phyloP scores from a whole-genome alignment of 192 early-diverging fungal species.

The Entophlyctis luteolus region DNA sequence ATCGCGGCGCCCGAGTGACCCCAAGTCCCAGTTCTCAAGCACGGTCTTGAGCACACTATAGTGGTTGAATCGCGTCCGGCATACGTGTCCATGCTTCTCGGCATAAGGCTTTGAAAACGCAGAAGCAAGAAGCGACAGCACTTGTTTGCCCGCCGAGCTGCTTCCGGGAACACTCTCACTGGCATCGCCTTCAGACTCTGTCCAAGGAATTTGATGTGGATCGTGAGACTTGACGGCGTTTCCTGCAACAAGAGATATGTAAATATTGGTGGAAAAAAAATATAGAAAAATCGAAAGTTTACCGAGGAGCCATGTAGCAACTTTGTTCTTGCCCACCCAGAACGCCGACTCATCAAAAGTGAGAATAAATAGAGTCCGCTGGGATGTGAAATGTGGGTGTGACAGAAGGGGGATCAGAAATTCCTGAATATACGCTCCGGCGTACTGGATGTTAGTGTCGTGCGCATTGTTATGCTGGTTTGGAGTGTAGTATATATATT shows the following conservation, averaged over 20 bases:
- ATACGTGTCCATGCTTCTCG: constrained; percentile 27
- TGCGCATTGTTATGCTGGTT: constrained; percentile 50
- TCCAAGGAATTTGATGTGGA: constrained; percentile 8
- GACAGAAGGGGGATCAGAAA: constrained; percentile 11
- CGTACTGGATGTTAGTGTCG: constrained; percentile 19
- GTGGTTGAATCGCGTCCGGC: constrained; percentile 61
- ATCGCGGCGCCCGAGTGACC: constrained; percentile 54
- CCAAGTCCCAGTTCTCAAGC: constrained; percentile 61
- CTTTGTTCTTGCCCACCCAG: constrained; percentile 22
- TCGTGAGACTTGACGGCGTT: neutral
- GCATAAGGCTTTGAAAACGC: neutral
- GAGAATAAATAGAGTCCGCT: constrained; percentile 30
- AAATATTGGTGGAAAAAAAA: too few species aligned
- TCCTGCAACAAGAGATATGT: too few species aligned
- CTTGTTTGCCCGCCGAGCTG: neutral
- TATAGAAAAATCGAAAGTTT: too few species aligned
- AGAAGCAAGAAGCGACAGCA: neutral
- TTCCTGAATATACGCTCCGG: neutral
- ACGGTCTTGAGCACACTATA: constrained; percentile 60
- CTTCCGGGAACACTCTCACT: neutral
- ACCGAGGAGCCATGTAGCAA: constrained; percentile 27
- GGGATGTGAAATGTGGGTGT: neutral
- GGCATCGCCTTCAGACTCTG: neutral
- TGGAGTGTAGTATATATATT: constrained; percentile 60
- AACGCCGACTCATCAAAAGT: constrained; percentile 42